phyloP scores from a whole-genome alignment of 305 asterid genomes.

The Solanum hybrid region DNA sequence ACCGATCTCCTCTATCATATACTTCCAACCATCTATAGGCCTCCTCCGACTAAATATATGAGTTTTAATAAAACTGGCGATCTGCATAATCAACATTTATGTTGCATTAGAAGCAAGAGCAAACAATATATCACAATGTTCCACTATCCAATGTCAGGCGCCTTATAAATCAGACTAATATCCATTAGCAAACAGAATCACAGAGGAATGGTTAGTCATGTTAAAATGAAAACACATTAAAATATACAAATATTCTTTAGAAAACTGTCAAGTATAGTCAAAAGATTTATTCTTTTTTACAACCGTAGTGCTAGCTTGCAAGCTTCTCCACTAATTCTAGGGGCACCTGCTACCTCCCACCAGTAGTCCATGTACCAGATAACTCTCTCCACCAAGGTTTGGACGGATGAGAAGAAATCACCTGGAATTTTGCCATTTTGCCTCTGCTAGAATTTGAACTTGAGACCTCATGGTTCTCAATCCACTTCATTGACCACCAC shows the following conservation, averaged over 20 bases:
- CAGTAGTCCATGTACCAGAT: background rate
- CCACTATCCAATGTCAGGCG: background rate
- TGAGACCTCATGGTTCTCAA: background rate
- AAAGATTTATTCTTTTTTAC: background rate
- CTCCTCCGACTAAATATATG: conserved; percentile 92
- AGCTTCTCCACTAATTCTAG: background rate
- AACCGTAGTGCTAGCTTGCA: background rate
- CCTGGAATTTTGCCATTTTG: background rate
- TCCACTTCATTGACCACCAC: background rate
- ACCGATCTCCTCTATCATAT: conserved; percentile 87
- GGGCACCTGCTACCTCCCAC: background rate
- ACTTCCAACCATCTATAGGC: conserved; percentile 90
- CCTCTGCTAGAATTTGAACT: background rate
- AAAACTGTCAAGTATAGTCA: background rate
- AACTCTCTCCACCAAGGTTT: background rate
- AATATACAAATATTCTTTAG: background rate
- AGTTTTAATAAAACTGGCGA: conserved; percentile 77
- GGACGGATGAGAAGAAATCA: background rate
- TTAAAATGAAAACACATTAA: background rate
- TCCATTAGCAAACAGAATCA: background rate
- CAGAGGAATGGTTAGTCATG: background rate
- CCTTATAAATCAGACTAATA: background rate
- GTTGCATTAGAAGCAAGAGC: background rate
- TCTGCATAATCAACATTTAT: conserved; percentile 30
- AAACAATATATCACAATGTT: background rate